Percentiles rank a stretch among this genome's conserved stretches.
phyloP scores from a whole-genome alignment of 176 grass and related monocot species.

The Echinochloa phyllopogon region DNA sequence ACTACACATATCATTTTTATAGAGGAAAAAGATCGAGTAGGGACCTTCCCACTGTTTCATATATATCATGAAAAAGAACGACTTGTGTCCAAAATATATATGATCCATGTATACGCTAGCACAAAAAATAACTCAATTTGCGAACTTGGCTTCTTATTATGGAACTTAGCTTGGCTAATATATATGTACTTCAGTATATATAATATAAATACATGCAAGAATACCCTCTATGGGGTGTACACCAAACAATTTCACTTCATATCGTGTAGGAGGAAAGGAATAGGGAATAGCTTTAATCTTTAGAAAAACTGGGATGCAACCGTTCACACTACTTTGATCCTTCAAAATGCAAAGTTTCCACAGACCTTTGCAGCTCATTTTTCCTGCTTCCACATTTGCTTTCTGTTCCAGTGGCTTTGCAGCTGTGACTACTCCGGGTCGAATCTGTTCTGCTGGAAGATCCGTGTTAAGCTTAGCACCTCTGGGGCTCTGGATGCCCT shows the following conservation, averaged over 20 bases:
- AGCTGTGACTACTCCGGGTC: slow-evolving; percentile 15
- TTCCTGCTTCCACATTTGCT: slow-evolving; percentile 29
- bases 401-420: slow-evolving; percentile 6
- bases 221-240: neutral
- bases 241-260: neutral
- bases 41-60: too few species aligned
- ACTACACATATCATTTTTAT: too few species aligned
- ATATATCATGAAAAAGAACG: too few species aligned
- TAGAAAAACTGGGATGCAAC: slow-evolving; percentile 37
- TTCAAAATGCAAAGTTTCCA: slow-evolving; percentile 15
- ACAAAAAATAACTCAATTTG: too few species aligned
- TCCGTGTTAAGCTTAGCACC: neutral
- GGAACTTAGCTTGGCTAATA: neutral
- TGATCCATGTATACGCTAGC: too few species aligned
- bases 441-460: slow-evolving; percentile 8
- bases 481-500: neutral
- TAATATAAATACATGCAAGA: neutral
- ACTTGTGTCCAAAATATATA: too few species aligned
- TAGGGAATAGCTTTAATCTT: slow-evolving; percentile 36
- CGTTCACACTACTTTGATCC: slow-evolving; percentile 46
- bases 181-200: neutral
- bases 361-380: slow-evolving; percentile 33
- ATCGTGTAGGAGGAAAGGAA: slow-evolving; percentile 12
- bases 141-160: too few species aligned
- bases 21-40: too few species aligned